phyloP scores from a whole-genome alignment of 495 filamentous ascomycete species.

The Rostrohypoxylon terebratum region DNA sequence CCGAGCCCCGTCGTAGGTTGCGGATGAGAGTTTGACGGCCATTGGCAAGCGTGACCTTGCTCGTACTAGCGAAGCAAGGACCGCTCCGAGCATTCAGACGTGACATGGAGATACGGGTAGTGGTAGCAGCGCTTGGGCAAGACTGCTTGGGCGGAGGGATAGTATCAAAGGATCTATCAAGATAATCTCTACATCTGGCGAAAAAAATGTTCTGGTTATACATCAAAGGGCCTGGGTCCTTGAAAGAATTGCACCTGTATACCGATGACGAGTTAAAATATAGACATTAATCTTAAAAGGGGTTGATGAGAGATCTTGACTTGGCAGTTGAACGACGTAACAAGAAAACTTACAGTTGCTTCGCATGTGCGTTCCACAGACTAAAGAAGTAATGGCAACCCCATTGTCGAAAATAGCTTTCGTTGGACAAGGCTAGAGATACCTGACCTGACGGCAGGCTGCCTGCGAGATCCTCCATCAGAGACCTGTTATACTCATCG shows the following conservation, averaged over 20 bases:
- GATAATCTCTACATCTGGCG: constrained; percentile 49
- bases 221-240: constrained; percentile 58
- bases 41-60: constrained; percentile 48
- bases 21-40: constrained; percentile 40
- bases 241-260: constrained; percentile 59
- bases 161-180: constrained; percentile 55
- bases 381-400: constrained; percentile 60
- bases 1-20: constrained; percentile 48
- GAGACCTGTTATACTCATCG: constrained; percentile 48
- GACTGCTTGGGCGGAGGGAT: constrained; percentile 55
- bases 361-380: constrained; percentile 55
- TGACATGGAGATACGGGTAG: constrained; percentile 45
- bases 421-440: constrained; percentile 46
- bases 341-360: constrained; percentile 49
- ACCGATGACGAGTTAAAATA: background rate
- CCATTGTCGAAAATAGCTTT: constrained; percentile 52
- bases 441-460: constrained; percentile 52
- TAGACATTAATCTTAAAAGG: background rate
- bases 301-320: background rate
- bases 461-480: constrained; percentile 54
- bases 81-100: constrained; percentile 40
- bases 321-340: background rate
- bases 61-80: constrained; percentile 56
- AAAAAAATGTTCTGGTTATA: constrained; percentile 58
- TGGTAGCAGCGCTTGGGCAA: constrained; percentile 18